Evolutionary conservation across 352 stramenopile species (phyloP).

Genomic region (Globisporangium okanoganense): DNA sequence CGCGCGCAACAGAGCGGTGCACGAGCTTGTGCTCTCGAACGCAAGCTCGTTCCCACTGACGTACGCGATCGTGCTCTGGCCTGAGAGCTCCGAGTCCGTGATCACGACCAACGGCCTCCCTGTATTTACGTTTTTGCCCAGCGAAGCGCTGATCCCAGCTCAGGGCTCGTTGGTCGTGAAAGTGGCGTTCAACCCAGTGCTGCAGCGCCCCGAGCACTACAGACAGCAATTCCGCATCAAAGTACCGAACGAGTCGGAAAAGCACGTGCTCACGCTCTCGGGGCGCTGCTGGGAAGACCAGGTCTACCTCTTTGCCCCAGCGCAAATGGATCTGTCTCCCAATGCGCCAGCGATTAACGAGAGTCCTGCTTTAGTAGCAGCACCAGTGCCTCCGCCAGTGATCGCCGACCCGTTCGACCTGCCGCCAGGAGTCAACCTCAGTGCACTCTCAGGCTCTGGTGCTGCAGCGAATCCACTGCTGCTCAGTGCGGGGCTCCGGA

Average conservation of each 20-base stretch:
- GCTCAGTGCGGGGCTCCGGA: conserved; percentile 34
- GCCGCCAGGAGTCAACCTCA: conserved; percentile 41
- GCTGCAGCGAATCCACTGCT: conserved; percentile 18
- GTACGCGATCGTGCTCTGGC: conserved; percentile 34
- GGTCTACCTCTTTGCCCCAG: conserved; percentile 51
- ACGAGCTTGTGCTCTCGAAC: conserved; percentile 59
- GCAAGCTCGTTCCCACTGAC: conserved; percentile 60
- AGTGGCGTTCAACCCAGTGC: conserved; percentile 59
- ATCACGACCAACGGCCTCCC: conserved; percentile 26
- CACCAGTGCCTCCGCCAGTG: conserved; percentile 1
- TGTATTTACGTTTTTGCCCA: conserved; percentile 66
- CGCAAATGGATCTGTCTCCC: conserved; percentile 17
- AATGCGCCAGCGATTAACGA: neutral
- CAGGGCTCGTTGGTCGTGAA: conserved; percentile 50
- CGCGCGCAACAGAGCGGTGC: conserved; percentile 37
- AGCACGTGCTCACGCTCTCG: conserved; percentile 45
- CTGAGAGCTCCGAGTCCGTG: neutral
- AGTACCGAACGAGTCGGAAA: conserved; percentile 73
- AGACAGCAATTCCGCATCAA: conserved; percentile 47
- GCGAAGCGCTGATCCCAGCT: conserved; percentile 50
- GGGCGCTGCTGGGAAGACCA: conserved; percentile 80
- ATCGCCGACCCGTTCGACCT: conserved; percentile 75
- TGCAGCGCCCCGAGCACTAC: conserved; percentile 59
- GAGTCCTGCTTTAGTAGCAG: neutral
- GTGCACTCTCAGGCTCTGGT: conserved; percentile 16